Evolutionary conservation across 495 filamentous ascomycete species (phyloP), one percentile per base, ranked within the genome.

Genomic region (Friedmanniomyces simplex): DNA sequence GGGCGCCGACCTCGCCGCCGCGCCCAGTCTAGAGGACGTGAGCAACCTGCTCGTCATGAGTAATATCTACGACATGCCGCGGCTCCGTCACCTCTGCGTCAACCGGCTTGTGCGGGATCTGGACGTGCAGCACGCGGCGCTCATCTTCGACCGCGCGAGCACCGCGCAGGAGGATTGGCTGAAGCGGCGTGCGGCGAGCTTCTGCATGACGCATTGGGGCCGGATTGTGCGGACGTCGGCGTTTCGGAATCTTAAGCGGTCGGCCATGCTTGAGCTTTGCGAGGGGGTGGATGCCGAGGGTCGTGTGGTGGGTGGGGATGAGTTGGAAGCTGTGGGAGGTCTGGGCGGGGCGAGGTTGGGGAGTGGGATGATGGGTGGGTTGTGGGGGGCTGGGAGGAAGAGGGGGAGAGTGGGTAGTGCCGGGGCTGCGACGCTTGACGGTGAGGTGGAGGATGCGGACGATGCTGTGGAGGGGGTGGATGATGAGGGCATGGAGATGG

Each of bases 31-130:
- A 32, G 79, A 82, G 20, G 88, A 95, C 62, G 90, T 97, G 18
- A 91, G 94, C 0, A 91, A 93, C n/a, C 78, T 98, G 72, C 79
- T 98, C 1, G 93, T 97, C 51, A 91, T 98, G 89, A 85, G 89
- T 22, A 95, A 97, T 66, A 86, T 97, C 21, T 98, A 98, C 68
- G 89, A 96, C 67, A 91, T 98, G 74, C 89, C 89, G 0, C 86
- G 89, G 56, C 82, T 98, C 2, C 88, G 91, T 13, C 79, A 95
- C 12, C 79, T 97, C 13, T 94, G 91, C 67, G 82, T 96, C 41
- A 87, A 91, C 67, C 78, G 94, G 12, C 78, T 98, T 26, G 85
- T 84, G 50, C 84, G 84, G 43, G 94, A 98, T 62, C 77, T 98
- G 0, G 93, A 96, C 59, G 83, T 97, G 45, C 88, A 96, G 54